These are phyloP conservation scores for Colletotrichum karsti DNA, from an alignment of 2,329 filamentous ascomycete species.

Conservation along the genomic window DNA sequence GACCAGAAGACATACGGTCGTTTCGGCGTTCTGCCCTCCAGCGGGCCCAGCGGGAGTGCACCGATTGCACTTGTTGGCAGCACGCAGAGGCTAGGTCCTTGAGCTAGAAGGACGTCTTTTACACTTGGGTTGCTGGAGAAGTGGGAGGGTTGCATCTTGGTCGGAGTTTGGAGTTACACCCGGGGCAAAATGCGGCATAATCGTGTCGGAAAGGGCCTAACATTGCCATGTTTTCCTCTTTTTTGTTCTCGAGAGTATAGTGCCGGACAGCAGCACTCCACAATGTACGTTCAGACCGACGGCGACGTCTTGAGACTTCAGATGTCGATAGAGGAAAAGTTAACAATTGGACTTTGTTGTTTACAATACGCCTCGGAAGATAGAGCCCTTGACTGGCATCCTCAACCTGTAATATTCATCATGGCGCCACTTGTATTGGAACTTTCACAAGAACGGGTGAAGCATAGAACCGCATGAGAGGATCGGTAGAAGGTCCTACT, in stretches of 20 bases:
- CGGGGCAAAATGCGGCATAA: background rate
- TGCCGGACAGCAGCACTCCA: no score
- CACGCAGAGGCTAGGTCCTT: constrained; percentile 76
- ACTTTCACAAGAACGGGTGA: no score
- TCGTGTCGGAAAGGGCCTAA: background rate
- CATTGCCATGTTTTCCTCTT: background rate
- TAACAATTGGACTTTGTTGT: no score
- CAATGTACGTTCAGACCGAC: background rate
- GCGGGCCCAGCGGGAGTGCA: constrained; percentile 47
- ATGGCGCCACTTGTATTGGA: no score
- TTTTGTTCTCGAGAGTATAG: background rate
- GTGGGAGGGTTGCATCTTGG: background rate
- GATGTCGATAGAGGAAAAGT: no score
- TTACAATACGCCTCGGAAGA: no score
- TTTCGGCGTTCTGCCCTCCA: constrained; percentile 84
- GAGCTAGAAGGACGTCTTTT: constrained; percentile 36
- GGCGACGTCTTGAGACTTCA: no score
- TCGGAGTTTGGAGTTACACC: constrained; percentile 22
- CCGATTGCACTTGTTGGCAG: constrained; percentile 70
- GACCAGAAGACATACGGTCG: constrained; percentile 96
- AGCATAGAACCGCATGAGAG: no score
- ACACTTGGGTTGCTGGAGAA: background rate
- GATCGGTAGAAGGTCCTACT: background rate
- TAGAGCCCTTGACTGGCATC: no score
- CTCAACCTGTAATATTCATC: no score